These are phyloP conservation scores for Myrica gale DNA, from an alignment of 306 rosid genomes.

Conservation along the genomic window DNA sequence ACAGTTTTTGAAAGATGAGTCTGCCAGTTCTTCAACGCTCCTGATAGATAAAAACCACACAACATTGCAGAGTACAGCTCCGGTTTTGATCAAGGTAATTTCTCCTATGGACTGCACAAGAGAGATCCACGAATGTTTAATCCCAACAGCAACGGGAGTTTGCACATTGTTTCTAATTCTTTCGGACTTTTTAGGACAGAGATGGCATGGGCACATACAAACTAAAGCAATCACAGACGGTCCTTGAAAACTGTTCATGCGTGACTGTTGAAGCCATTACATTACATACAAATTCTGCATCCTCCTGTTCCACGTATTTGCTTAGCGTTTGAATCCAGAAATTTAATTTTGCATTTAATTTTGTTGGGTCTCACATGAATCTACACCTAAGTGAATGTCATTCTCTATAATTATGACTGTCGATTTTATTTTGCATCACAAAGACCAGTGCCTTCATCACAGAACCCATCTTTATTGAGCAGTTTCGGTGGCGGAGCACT, in stretches of 20 bases:
- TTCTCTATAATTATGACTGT: constrained; percentile 3
- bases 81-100: no score
- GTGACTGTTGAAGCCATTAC: background rate
- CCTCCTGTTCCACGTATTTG: background rate
- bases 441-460: constrained; percentile 62
- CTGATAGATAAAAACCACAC: no score
- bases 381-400: constrained; percentile 6
- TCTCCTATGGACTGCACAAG: background rate
- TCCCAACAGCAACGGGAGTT: background rate
- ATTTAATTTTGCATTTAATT: constrained; percentile 6
- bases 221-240: background rate
- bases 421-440: constrained; percentile 56
- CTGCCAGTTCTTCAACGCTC: no score
- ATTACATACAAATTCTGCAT: background rate
- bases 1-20: no score
- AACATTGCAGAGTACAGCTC: no score
- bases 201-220: background rate
- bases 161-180: background rate
- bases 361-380: constrained; percentile 12
- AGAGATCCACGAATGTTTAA: background rate
- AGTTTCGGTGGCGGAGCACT: constrained; percentile 73
- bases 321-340: background rate
- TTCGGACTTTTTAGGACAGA: background rate
- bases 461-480: constrained; percentile 62
- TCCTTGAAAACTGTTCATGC: background rate